Base-by-base conservation (phyloP, 2,329 filamentous ascomycete species). In the Cercospora nicotianae region DNA sequence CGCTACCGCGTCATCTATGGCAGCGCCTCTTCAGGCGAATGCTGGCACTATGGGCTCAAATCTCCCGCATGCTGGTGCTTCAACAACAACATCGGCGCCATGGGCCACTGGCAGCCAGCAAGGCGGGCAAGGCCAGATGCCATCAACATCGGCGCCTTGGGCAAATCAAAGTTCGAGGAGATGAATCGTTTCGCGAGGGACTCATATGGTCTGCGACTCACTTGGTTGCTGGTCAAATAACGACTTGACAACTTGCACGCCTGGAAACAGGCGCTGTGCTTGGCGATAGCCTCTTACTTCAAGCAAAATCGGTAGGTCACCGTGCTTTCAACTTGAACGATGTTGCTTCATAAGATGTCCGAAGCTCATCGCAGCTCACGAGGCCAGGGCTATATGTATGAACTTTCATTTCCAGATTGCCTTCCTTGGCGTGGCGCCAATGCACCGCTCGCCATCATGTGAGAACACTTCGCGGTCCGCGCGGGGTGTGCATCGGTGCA, bases 81-180 rank as follows among this genome's bases (percentile, higher is more conserved):
- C 42, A 36, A 12, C 33, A 48, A 39, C 33, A 18, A 64, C 53
- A 6, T 26, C 62, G 10, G 62, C 62, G 6, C 51, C 62, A 12
- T 64, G 62, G 53, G 51, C 62, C 10, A 4, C 23, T n/a, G 39
- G 18, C 23, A 59, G 10, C n/a, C n/a, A 36, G 20, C 61, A 51
- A 28, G 23, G 51, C 62, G 26, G 13, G 31, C 36, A 23, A 36
- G 13, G 30, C 23, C 30, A 45, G 16, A 42, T 59, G 33, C 53
- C 62, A 48, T 57, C 62, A 26, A 64, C 62, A 31, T 18, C 10
- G 23, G 51, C 62, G 7, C 62, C 62, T 10, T 64, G 62, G 62
- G 51, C 62, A 3, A 64, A 48, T 33, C 55, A 13, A 59, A 39
- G 42, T n/a, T 9, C 31, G 8, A 26, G 33, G 9, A 45, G 33